Evolutionary conservation across 805 yeast genomes (phyloP), one percentile per base, ranked within the genome.

Genomic region (Myxozyma melibiosi): DNA sequence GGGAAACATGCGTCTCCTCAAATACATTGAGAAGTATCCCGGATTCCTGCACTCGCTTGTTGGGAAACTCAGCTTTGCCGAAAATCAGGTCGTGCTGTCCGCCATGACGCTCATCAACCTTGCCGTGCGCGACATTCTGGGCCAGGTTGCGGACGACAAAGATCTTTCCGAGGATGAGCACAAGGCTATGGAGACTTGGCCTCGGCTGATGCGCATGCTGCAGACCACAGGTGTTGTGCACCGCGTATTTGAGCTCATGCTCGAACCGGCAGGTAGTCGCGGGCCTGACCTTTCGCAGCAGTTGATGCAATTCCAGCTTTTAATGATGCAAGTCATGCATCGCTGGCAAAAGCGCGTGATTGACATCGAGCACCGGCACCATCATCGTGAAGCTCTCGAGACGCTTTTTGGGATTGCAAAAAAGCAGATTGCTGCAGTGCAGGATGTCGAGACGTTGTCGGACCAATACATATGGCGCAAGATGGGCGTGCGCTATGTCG

Each of bases 101-200:
- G 16, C 48, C 2, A 37, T 57, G 46, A 47, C 27, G 2, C 47
- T 53, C 24, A 20, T 57, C n/a, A 57, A 57, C 25, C 16, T 28
- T 8, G 11, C 51, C 8, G 7, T 53, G 14, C 20, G 39, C 9
- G 61, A 47, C 33, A 40, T 56, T 35, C 33, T 52, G 38, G 40
- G 41, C 37, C 22, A 39, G 24, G 30, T 25, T 3, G 14, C 37
- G 38, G 41, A 51, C 30, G 39, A 27, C 33, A 2, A 20, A 7
- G 31, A 22, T 8, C 27, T 51, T 4, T 27, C 51, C 24, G 40
- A 44, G 16, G 49, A 39, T 7, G 47, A 45, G 20, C 2, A 24
- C 11, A 16, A 38, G n/a, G 28, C 42, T 4, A 13, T 49, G 39
- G 54, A 55, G 11, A 9, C 24, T 22, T 48, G 51, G 47, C 43